Evolutionary conservation across 176 grass and related monocot species (phyloP).

Genomic region (Oryza rufipogon): DNA sequence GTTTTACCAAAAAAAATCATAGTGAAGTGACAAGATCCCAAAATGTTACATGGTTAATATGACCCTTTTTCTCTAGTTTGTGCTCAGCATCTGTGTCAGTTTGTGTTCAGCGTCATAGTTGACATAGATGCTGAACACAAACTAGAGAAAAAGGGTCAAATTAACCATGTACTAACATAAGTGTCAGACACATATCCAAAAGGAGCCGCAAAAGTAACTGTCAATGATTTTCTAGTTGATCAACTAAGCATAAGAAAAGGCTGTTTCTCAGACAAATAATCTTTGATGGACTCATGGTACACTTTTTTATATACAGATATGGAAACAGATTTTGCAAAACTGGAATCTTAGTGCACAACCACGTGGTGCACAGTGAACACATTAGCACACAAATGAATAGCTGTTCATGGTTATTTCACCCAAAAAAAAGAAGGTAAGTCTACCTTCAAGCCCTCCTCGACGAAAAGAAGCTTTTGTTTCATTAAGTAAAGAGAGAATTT

Average conservation of each 20-base stretch:
- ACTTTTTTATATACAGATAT: conserved; percentile 12
- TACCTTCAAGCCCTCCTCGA: conserved; percentile 72
- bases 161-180: conserved; percentile 18
- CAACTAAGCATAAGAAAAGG: neutral
- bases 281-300: neutral
- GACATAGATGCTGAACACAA: conserved; percentile 16
- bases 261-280: neutral
- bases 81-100: no score
- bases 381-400: conserved; percentile 19
- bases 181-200: neutral
- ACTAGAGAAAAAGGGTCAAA: conserved; percentile 24
- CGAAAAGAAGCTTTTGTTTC: conserved; percentile 70
- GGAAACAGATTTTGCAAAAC: neutral
- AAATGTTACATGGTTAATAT: neutral
- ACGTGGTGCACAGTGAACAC: neutral
- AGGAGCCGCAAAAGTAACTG: neutral
- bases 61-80: no score
- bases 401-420: neutral
- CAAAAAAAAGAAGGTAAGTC: conserved; percentile 11
- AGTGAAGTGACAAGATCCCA: conserved; percentile 12
- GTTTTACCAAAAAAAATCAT: conserved; percentile 40
- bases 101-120: neutral
- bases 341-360: neutral
- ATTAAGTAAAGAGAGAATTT: conserved; percentile 75
- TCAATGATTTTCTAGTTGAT: neutral